Evolutionary conservation across 2,329 filamentous ascomycete species (phyloP).

Genomic region (Monilinia fructicola): DNA sequence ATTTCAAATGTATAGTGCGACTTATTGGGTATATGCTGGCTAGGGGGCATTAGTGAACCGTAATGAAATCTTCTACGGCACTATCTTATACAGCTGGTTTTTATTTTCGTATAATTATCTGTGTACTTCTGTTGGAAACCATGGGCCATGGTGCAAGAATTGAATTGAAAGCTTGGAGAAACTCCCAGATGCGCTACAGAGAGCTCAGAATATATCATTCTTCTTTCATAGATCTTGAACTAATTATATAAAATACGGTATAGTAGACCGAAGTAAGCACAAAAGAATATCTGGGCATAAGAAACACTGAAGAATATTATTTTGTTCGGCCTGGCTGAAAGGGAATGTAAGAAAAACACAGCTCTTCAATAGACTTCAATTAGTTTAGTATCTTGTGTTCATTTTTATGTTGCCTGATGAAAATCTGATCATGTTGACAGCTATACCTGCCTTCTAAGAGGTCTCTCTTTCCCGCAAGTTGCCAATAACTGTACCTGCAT

Average conservation of each 20-base stretch:
- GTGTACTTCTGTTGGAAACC: neutral
- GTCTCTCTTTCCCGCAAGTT: too few relatives aligned
- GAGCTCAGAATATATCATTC: neutral
- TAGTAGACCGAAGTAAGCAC: neutral
- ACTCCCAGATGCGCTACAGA: neutral
- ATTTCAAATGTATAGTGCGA: neutral
- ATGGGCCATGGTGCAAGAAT: too few relatives aligned
- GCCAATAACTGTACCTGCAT: too few relatives aligned
- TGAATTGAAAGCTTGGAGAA: neutral
- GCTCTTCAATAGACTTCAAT: too few relatives aligned
- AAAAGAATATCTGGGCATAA: neutral
- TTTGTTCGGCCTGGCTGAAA: too few relatives aligned
- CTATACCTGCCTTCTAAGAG: too few relatives aligned
- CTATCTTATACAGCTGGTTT: neutral
- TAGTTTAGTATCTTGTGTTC: too few relatives aligned
- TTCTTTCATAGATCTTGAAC: neutral
- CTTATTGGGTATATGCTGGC: neutral
- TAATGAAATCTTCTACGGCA: neutral
- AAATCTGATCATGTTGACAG: too few relatives aligned
- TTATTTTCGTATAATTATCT: neutral
- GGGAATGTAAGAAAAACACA: too few relatives aligned
- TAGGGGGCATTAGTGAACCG: neutral
- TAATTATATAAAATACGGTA: neutral
- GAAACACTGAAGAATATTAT: too few relatives aligned
- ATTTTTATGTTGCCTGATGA: too few relatives aligned